These are phyloP conservation scores for Sporopachydermia lactativora DNA, from an alignment of 805 yeast genomes.

Conservation along the genomic window DNA sequence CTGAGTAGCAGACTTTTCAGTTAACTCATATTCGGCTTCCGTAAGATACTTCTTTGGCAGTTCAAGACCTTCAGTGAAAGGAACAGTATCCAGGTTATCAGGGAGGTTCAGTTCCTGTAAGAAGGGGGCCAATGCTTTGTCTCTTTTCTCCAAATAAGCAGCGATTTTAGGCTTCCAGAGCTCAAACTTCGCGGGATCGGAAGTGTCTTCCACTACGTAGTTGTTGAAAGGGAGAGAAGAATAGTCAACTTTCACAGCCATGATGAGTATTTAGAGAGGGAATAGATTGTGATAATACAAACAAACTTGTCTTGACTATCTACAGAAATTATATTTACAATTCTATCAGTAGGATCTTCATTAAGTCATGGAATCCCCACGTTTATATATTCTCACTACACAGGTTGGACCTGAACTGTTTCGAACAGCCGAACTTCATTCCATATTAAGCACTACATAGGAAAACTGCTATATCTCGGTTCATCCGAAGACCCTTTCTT, in stretches of 20 bases:
- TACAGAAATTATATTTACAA: too few species aligned
- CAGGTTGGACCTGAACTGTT: too few species aligned
- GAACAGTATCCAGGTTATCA: neutral
- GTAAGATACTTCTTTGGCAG: conserved; percentile 21
- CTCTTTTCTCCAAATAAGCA: conserved; percentile 18
- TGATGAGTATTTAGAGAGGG: neutral
- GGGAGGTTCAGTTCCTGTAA: conserved; percentile 1
- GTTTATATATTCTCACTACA: too few species aligned
- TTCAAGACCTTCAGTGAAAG: neutral
- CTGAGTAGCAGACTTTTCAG: conserved; percentile 24
- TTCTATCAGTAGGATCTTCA: too few species aligned
- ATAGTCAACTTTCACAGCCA: conserved; percentile 1
- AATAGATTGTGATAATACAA: neutral
- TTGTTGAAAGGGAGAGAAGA: neutral
- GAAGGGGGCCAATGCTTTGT: conserved; percentile 12
- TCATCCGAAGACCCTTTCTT: too few species aligned
- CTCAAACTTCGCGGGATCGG: conserved; percentile 11
- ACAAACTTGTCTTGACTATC: too few species aligned
- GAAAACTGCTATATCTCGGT: too few species aligned
- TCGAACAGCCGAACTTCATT: too few species aligned
- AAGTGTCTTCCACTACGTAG: neutral
- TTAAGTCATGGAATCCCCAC: too few species aligned
- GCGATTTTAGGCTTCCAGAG: conserved; percentile 22
- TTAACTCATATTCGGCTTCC: conserved; percentile 26
- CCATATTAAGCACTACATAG: too few species aligned